Base-by-base conservation (phyloP, 371 early-diverging fungal genomes). In the Mortierella sp. region DNA sequence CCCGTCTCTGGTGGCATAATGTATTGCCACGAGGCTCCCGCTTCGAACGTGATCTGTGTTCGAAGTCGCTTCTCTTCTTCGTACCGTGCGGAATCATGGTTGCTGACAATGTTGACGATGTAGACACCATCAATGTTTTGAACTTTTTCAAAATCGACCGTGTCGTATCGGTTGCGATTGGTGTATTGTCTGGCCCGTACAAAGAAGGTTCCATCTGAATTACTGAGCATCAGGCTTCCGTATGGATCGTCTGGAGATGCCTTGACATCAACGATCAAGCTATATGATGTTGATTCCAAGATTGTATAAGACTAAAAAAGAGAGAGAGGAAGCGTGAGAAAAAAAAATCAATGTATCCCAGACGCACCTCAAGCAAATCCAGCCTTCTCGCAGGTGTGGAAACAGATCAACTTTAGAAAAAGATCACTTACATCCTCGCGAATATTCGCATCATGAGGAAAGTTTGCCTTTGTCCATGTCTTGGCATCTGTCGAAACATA, bases 201-300 rank as follows among this genome's bases (percentile, higher is more conserved):
- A 77, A 95, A 98, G 75, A 91, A 93, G 4, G 91, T 94, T 59
- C 98, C 98, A 55, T 95, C 91, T 1, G 96, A 95, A 76, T 96
- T 94, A 29, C 96, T 96, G 45, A 90, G 80, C 83, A 89, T 95
- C 52, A 98, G 82, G 16, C 91, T 86, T 19, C 96, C 97, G 43
- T 81, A 89, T 0, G 86, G 52, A 57, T 81, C 73, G 6, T 57
- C 62, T 0, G 79, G 73, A 12, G 57, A 30, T n/a, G 68, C 63
- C 29, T 77, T 72, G 0, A 93, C 89, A 74, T 93, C 93, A 21
- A 95, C 84, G 25, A 91, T 70, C 18, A 95, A 76, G 14, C 90
- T 84, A 57, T 88, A 67, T 2, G 87, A 70, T 1, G 91, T 85
- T 0, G 94, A 93, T 64, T 96, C 94, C 21, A 95, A 84, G 55